phyloP scores from a whole-genome alignment of 2,329 filamentous ascomycete genomes.

The Fusarium avenaceum region DNA sequence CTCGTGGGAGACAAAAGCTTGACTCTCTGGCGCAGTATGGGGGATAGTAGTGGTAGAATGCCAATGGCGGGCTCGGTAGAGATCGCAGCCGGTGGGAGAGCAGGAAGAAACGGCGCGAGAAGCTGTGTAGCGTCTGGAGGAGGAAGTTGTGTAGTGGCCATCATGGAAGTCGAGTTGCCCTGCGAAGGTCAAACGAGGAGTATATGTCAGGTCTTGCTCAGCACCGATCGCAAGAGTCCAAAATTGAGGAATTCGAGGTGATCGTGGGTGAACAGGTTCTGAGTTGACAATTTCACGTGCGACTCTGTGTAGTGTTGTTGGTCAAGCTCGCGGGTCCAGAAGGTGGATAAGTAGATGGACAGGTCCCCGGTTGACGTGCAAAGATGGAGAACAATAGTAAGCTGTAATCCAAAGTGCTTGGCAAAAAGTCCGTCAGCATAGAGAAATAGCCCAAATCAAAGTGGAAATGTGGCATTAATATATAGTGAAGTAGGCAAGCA shows the following conservation, averaged over 20 bases:
- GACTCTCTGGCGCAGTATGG: conserved; percentile 75
- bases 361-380: conserved; percentile 24
- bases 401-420: not conserved
- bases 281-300: conserved; percentile 33
- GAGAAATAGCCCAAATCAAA: conserved; percentile 2
- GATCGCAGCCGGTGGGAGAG: conserved; percentile 70
- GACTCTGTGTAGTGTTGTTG: conserved; percentile 21
- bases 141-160: conserved; percentile 52
- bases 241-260: conserved; percentile 12
- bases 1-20: conserved; percentile 72
- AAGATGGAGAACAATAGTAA: conserved; percentile 10
- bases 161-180: conserved; percentile 32
- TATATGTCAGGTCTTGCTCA: conserved; percentile 10
- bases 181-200: not conserved
- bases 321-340: conserved; percentile 29
- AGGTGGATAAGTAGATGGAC: conserved; percentile 13
- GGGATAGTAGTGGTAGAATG: conserved; percentile 72
- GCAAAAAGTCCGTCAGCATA: conserved; percentile 6
- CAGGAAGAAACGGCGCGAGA: conserved; percentile 69
- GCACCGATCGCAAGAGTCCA: conserved; percentile 5
- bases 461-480: conserved; percentile 17
- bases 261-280: conserved; percentile 12
- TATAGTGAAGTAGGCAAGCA: conserved; percentile 16
- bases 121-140: conserved; percentile 63
- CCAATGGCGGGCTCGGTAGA: conserved; percentile 69